A percentile compares a stretch with the other conserved stretches of the same genome.
Conservation (phyloP, 73 alveolate genomes). For the Paramecium caudatum region DNA sequence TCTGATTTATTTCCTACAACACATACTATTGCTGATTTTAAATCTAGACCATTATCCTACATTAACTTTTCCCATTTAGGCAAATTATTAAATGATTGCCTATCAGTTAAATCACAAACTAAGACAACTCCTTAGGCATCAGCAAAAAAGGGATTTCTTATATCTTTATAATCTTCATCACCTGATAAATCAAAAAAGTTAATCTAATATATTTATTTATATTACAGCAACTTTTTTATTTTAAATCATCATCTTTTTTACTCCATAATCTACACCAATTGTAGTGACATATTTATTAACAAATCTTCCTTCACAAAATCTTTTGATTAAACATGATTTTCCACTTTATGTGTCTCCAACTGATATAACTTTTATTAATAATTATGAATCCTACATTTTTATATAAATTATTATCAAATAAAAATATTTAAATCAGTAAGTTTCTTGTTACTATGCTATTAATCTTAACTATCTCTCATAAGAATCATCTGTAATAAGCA, state of each 20-base stretch:
- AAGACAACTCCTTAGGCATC: slow-evolving; percentile 73
- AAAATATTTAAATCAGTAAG: no score
- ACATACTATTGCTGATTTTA: slow-evolving; percentile 37
- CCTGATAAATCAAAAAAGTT: slow-evolving; percentile 98
- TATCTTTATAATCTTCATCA: slow-evolving; percentile 89
- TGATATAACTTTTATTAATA: slow-evolving; percentile 89
- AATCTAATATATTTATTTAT: slow-evolving; percentile 58
- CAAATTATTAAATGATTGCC: slow-evolving; percentile 55
- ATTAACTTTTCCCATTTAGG: slow-evolving; percentile 76
- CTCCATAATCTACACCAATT: slow-evolving; percentile 99
- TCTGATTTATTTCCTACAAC: slow-evolving; percentile 76
- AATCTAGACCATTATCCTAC: slow-evolving; percentile 74
- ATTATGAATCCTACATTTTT: slow-evolving; percentile 42
- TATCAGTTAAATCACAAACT: slow-evolving; percentile 75
- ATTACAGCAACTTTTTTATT: slow-evolving; percentile 86
- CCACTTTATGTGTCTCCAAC: slow-evolving; percentile 99
- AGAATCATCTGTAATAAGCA: background rate
- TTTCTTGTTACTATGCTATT: background rate
- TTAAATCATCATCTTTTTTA: slow-evolving; percentile 92
- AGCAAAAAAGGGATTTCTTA: slow-evolving; percentile 74
- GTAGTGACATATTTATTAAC: slow-evolving; percentile 97
- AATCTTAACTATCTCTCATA: slow-evolving; percentile 27
- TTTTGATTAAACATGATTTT: slow-evolving; percentile 96
- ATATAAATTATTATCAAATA: no score
- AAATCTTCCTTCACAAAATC: slow-evolving; percentile 99